Base-by-base conservation (phyloP, 768 basidiomycete genomes). In the Hortiboletus campestris region DNA sequence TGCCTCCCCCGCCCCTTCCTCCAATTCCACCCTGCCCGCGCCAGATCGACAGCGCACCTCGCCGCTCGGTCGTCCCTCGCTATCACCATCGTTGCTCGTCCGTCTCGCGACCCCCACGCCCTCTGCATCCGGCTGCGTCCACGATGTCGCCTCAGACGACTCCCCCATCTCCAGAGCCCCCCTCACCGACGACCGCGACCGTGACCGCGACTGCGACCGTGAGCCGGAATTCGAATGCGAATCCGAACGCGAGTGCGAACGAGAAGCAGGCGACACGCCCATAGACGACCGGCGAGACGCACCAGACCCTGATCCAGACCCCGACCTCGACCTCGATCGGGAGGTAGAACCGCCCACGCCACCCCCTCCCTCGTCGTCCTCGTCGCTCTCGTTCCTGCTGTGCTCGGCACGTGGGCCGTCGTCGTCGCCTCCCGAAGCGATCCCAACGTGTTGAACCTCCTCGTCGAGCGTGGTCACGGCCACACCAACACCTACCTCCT, bases 131-230 rank as follows among this genome's bases (percentile, higher is more conserved):
- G 40, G 49, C 29, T 56, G 60, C 39, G 57, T 61, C 69, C 69
- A 70, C 49, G 69, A 72, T 39, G 69, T 70, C 41, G 66, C 66
- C 29, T 36, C 40, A 19, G 69, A 72, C 42, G 67, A 71, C 16
- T 52, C 42, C 6, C 45, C 57, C 54, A 56, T 57, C 13, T 32
- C 65, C 39, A 60, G 44, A 17, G 36, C 55, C n/a, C 36, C 57
- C 51, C 54, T 53, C 20, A 49, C 41, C 44, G 64, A 67, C 29
- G 60, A 70, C 32, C 20, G 56, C 14, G 67, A 64, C 32, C 4
- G 51, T 8, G 59, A 61, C 25, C 20, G 31, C 2, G 60, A 63
- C 1, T 12, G 39, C 6, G 51, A 63, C 1, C n/a, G 40, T 25
- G 63, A 63, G 1, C 9, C 48, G n/a, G 58, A 63, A 20, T 12